These are phyloP conservation scores for Aspergillus novofumigatus DNA, from an alignment of 2,329 filamentous ascomycete species.

Conservation along the genomic window DNA sequence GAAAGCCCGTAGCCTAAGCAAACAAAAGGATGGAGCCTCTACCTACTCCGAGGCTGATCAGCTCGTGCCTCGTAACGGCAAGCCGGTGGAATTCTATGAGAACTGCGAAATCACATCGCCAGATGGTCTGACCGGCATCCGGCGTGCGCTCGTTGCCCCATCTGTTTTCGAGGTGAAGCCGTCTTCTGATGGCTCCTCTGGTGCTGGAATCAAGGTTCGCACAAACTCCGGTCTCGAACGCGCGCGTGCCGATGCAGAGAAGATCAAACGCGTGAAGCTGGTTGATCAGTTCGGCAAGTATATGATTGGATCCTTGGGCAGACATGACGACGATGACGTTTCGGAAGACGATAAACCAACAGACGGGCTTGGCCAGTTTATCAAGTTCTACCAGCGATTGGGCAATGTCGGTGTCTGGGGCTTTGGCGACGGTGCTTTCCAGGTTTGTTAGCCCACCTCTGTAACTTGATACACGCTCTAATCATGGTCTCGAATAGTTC, in stretches of 20 bases:
- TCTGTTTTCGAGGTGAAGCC: slow-evolving; percentile 37
- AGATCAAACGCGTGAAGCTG: slow-evolving; percentile 46
- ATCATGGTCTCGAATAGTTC: slow-evolving; percentile 27
- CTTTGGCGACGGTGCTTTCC: slow-evolving; percentile 47
- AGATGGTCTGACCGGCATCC: slow-evolving; percentile 34
- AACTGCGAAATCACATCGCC: slow-evolving; percentile 33
- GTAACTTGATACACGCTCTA: background rate
- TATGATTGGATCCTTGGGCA: slow-evolving; percentile 47
- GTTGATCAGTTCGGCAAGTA: slow-evolving; percentile 51
- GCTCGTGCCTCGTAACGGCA: slow-evolving; percentile 40
- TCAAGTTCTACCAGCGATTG: slow-evolving; percentile 49
- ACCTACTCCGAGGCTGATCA: slow-evolving; percentile 41
- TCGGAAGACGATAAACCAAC: slow-evolving; percentile 23
- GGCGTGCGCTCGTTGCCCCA: slow-evolving; percentile 38
- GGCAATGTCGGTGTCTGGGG: slow-evolving; percentile 53
- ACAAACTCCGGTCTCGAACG: slow-evolving; percentile 27
- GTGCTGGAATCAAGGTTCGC: slow-evolving; percentile 30
- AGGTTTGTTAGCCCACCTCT: slow-evolving; percentile 23
- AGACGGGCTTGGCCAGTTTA: slow-evolving; percentile 35
- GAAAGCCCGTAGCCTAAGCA: slow-evolving; percentile 39
- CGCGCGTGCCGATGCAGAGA: slow-evolving; percentile 42
- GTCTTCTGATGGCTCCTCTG: slow-evolving; percentile 20
- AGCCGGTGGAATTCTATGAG: slow-evolving; percentile 47
- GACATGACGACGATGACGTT: slow-evolving; percentile 35
- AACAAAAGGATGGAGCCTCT: slow-evolving; percentile 19